Percentiles rank a stretch among this genome's conserved stretches.
These are phyloP conservation scores for Ophiostoma ips DNA, from an alignment of 2,329 filamentous ascomycete species.

Conservation along the genomic window DNA sequence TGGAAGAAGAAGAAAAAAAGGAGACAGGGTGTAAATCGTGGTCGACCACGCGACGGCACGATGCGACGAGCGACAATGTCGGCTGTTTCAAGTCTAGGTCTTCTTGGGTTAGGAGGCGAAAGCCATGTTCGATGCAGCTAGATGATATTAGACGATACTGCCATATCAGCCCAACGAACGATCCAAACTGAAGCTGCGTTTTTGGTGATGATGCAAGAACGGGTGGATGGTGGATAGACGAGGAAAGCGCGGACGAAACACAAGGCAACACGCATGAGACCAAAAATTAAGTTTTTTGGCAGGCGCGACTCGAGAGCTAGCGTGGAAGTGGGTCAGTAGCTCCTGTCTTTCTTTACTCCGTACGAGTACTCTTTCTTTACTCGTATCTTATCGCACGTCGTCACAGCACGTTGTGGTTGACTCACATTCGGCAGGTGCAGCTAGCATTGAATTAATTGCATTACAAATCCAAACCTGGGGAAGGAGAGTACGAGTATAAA, in stretches of 20 bases:
- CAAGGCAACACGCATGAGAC: neutral
- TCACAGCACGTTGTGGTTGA: neutral
- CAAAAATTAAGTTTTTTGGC: neutral
- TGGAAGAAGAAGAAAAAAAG: neutral
- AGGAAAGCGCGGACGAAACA: neutral
- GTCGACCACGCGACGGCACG: conserved; percentile 1
- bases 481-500: too few species aligned
- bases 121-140: neutral
- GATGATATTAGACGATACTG: neutral
- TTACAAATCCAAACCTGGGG: too few species aligned
- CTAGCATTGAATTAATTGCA: neutral
- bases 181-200: neutral
- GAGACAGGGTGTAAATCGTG: neutral
- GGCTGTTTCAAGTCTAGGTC: neutral
- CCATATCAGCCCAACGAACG: neutral
- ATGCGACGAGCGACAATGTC: neutral
- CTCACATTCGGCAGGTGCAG: neutral
- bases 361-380: too few species aligned
- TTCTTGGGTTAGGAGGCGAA: neutral
- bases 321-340: neutral
- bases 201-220: neutral
- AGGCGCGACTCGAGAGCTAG: neutral
- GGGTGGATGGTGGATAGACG: neutral
- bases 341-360: too few species aligned
- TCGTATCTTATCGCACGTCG: neutral